phyloP scores from a whole-genome alignment of 1,139 yeast species.

The Sugiyamaella neomexicana region DNA sequence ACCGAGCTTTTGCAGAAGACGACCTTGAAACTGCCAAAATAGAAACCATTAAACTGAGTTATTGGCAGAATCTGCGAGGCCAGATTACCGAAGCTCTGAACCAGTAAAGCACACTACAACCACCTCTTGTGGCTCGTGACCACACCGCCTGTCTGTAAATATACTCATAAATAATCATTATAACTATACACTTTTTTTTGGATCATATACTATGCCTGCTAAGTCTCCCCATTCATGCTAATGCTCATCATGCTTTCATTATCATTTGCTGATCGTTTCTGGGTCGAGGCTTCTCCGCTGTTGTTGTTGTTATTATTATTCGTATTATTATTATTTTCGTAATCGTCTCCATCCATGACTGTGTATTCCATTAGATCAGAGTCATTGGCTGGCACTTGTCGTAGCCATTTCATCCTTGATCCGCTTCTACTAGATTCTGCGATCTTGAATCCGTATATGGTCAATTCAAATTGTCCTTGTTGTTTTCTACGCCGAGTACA shows the following conservation, averaged over 20 bases:
- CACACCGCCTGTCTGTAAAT: slow-evolving; percentile 1
- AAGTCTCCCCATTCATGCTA: slow-evolving; percentile 25
- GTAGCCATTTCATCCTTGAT: slow-evolving; percentile 92
- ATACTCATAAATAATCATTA: slow-evolving; percentile 12
- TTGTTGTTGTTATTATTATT: neutral
- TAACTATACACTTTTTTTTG: slow-evolving; percentile 5
- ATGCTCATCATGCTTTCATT: slow-evolving; percentile 27
- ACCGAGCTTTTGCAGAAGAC: slow-evolving; percentile 41
- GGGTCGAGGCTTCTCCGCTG: slow-evolving; percentile 1
- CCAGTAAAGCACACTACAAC: neutral
- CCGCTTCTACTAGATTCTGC: slow-evolving; percentile 77
- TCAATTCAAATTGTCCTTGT: slow-evolving; percentile 64
- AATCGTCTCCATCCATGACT: slow-evolving; percentile 16
- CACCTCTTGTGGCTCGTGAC: slow-evolving; percentile 9
- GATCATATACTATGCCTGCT: neutral
- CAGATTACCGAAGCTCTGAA: slow-evolving; percentile 49
- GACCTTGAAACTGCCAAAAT: slow-evolving; percentile 60
- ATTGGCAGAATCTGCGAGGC: slow-evolving; percentile 76
- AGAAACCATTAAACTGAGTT: slow-evolving; percentile 71
- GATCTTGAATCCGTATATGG: slow-evolving; percentile 83
- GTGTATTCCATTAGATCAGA: slow-evolving; percentile 17
- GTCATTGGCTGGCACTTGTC: slow-evolving; percentile 60
- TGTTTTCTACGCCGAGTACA: slow-evolving; percentile 52
- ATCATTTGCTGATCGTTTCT: slow-evolving; percentile 17
- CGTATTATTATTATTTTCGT: slow-evolving; percentile 10